Percentiles rank a stretch among this genome's conserved stretches.
These are phyloP conservation scores for Leccinum griseonigrum DNA, from an alignment of 1,284 basidiomycete genomes.

Conservation along the genomic window DNA sequence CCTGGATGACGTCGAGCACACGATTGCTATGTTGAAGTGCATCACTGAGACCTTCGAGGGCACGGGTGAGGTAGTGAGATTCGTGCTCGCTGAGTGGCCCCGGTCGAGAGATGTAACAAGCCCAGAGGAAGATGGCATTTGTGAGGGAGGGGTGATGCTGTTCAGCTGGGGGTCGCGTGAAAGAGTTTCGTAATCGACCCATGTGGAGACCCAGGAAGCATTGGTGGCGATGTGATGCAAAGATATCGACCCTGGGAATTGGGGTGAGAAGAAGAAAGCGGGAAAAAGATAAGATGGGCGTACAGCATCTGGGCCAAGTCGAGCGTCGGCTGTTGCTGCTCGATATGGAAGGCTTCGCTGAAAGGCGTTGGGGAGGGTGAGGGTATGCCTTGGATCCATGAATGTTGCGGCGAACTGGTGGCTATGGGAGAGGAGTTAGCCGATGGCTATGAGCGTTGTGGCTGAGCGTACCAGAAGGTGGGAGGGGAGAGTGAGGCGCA, in stretches of 20 bases:
- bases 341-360: conserved; percentile 48
- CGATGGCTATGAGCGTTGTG: conserved; percentile 25
- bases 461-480: conserved; percentile 43
- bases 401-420: conserved; percentile 27
- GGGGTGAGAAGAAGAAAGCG: conserved; percentile 11
- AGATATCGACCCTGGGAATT: conserved; percentile 60
- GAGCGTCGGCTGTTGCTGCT: conserved; percentile 54
- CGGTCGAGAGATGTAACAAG: conserved; percentile 72
- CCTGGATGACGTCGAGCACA: conserved; percentile 68
- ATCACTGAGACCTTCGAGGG: conserved; percentile 58
- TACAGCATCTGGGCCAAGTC: conserved; percentile 69
- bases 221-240: conserved; percentile 72
- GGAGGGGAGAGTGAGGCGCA: conserved; percentile 60
- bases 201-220: conserved; percentile 67
- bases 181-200: conserved; percentile 57
- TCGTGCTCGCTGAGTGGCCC: conserved; percentile 66
- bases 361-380: conserved; percentile 50
- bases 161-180: conserved; percentile 48
- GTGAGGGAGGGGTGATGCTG: conserved; percentile 71
- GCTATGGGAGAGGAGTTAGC: conserved; percentile 17
- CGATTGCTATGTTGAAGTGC: conserved; percentile 53
- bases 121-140: conserved; percentile 78
- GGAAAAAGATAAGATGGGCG: conserved; percentile 26
- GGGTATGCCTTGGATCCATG: conserved; percentile 37
- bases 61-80: conserved; percentile 58